phyloP scores from a whole-genome alignment of 495 filamentous ascomycete species.

The Penicillium cosmopolitanum region DNA sequence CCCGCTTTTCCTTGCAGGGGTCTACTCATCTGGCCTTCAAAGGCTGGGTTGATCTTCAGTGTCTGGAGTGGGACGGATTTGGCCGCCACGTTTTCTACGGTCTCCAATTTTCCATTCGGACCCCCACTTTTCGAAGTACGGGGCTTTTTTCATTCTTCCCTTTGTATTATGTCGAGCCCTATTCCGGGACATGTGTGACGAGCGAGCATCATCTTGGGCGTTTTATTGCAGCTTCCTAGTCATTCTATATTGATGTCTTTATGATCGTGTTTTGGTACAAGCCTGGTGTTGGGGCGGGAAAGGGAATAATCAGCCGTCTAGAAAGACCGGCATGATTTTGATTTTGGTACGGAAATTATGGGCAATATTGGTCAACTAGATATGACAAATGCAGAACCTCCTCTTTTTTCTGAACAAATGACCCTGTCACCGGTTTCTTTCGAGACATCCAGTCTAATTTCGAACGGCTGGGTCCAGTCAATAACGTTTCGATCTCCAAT shows the following conservation, averaged over 20 bases:
- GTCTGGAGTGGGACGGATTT: constrained; percentile 6
- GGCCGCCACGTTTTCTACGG: constrained; percentile 9
- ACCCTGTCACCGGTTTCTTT: not conserved
- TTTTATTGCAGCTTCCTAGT: constrained; percentile 5
- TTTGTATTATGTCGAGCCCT: constrained; percentile 13
- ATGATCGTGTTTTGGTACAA: constrained; percentile 12
- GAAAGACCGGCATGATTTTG: constrained; percentile 4
- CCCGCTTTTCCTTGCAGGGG: not conserved
- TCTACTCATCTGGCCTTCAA: constrained; percentile 1
- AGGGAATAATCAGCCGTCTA: constrained; percentile 1
- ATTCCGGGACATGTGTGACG: constrained; percentile 20
- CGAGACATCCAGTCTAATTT: constrained; percentile 1
- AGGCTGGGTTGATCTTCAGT: not conserved
- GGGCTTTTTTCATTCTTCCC: constrained; percentile 11
- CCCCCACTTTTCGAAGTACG: constrained; percentile 1
- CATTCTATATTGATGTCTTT: constrained; percentile 6
- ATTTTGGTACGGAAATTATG: not conserved
- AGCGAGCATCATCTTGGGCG: constrained; percentile 26
- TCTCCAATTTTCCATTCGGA: not conserved
- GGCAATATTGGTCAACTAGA: not conserved
- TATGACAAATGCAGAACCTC: constrained; percentile 2
- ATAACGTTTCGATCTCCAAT: constrained; percentile 18
- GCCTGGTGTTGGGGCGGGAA: constrained; percentile 16
- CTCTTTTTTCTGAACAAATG: constrained; percentile 7
- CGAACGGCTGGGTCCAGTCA: constrained; percentile 10